Evolutionary conservation across 805 yeast species (phyloP).

Genomic region (Nakazawaea pomicola): DNA sequence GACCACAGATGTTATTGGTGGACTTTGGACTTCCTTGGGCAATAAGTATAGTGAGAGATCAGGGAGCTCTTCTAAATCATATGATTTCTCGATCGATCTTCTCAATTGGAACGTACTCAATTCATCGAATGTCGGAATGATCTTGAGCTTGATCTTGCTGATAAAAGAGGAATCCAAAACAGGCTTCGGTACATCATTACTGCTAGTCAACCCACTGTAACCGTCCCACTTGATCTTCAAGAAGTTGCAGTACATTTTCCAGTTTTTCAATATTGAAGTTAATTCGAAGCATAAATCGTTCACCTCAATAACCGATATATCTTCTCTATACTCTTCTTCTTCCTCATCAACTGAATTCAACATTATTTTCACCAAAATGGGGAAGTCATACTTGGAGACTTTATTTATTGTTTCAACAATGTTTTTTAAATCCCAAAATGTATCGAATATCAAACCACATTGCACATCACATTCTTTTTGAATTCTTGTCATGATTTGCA

Average conservation of each 20-base stretch:
- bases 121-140: conserved; percentile 59
- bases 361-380: conserved; percentile 33
- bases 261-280: conserved; percentile 73
- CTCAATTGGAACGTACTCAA: conserved; percentile 64
- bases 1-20: conserved; percentile 75
- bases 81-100: conserved; percentile 76
- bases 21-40: conserved; percentile 16
- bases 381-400: conserved; percentile 49
- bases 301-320: conserved; percentile 53
- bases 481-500: conserved; percentile 62
- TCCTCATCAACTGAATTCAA: conserved; percentile 24
- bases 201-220: conserved; percentile 23
- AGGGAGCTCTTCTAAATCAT: conserved; percentile 75
- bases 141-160: conserved; percentile 45
- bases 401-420: conserved; percentile 53
- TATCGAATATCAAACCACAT: conserved; percentile 81
- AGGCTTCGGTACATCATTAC: conserved; percentile 40
- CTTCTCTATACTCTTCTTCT: conserved; percentile 27
- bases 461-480: conserved; percentile 93
- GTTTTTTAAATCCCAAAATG: conserved; percentile 70
- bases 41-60: conserved; percentile 35
- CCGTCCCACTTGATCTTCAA: conserved; percentile 64
- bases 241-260: conserved; percentile 78
- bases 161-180: conserved; percentile 50
- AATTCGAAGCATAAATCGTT: conserved; percentile 68